Base-by-base conservation (phyloP, 2,329 filamentous ascomycete genomes). In the Akanthomyces muscarius region DNA sequence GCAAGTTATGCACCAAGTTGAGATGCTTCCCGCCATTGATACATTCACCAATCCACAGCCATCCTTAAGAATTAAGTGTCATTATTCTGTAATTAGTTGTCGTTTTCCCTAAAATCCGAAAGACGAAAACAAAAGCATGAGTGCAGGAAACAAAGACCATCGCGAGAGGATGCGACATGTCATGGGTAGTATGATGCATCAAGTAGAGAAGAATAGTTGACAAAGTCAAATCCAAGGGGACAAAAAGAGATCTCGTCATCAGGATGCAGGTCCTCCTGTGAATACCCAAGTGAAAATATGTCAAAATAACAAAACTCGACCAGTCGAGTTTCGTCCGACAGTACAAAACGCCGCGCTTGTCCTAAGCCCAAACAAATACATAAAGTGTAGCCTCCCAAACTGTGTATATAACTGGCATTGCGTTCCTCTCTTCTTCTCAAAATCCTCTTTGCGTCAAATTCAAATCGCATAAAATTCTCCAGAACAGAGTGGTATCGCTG, bases 401-500 rank as follows among this genome's bases (percentile, higher is more conserved):
- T 52, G 44, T 58, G 38, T 48, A 13, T 18, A 36, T 51, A 16
- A 52, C 44, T 36, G 18, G 48, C 56, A 58, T 51, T 51, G 16
- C 45, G 33, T 42, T n/a, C 33, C 23, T 28, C 21, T 47, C 30
- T 18, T 21, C 33, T 36, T 36, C 33, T 36, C 30, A 11, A 11
- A 11, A 8, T 3, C 21, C 28, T n/a, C 3, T 21, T 30, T 23
- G 23, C 33, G 23, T 48, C 52, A 42, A 58, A 25, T 41, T 14
- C 38, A 23, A 59, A 51, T 50, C n/a, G 21, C 42, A 14, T 21
- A 10, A 42, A 50, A 41, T 36, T 11, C 13, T 36, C 21, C 58
- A 53, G 25, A 53, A 61, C 68, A 79, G 74, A 55, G 21, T 56
- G 42, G 21, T 55, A 56, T 62, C 44, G 30, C 51, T n/a, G 59